Base-by-base conservation (phyloP, 108 stramenopile genomes). In the Cyclotella distinguenda region DNA sequence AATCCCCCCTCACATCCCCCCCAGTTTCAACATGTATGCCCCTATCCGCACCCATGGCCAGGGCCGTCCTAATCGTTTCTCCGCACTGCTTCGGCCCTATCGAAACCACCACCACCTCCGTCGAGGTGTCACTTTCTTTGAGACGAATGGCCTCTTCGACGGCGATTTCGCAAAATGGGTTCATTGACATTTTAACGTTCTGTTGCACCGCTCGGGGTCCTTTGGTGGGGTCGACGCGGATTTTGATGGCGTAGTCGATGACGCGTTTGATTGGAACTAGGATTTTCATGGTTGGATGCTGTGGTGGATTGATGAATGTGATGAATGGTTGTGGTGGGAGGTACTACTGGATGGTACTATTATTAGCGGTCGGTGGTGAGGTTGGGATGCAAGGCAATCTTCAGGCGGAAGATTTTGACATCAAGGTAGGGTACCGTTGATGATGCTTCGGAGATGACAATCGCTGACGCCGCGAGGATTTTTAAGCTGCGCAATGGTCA, bases 141-240 rank as follows among this genome's bases (percentile, higher is more conserved):
- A 98, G 75, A 22, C 94, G 95, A 36, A 99, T 93, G 45, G 97
- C 97, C 69, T 99, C 97, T 86, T 99, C 99, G 33, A 92, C 74
- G 48, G 90, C 92, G 65, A 97, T 95, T 81, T 99, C 98, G 74
- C 99, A 99, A 77, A 99, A 99, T n/a, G 99, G 99, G 77, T 99
- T 99, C 94, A 99, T 86, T 60, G 88, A 86, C 96, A 98, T 98
- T 82, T 99, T 99, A 43, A 98, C 96, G 69, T 97, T 99, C 38
- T 97, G 82, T 56, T 99, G 97, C 35, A 99, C 97, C 38, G 78
- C 83, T 23, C 64, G 61, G 23, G 77, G 34, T 10, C 50, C 70
- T 68, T 95, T 85, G 67, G 91, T 91, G 49, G 97, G 83, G 45
- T 87, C 81, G 45, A 99, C 96, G 40, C 98, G 95, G 60, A 99